phyloP scores from a whole-genome alignment of 2,329 filamentous ascomycete species.

The Pochonia chlamydosporia region DNA sequence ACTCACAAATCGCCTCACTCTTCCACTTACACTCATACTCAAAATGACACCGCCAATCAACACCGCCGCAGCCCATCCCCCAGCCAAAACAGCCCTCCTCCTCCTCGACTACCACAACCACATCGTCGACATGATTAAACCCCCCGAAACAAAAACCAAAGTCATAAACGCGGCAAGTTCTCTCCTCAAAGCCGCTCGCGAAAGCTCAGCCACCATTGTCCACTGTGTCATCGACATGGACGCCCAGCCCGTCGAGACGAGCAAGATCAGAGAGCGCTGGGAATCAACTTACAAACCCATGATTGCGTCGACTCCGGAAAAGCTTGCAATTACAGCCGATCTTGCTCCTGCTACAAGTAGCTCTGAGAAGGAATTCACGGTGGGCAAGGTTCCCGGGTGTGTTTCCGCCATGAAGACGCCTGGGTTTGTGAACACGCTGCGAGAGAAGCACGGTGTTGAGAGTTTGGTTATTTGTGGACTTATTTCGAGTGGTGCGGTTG shows the following conservation, averaged over 20 bases:
- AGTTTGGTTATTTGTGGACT: conserved; percentile 11
- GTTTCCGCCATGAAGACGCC: conserved; percentile 8
- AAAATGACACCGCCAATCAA: not conserved
- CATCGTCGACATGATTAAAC: conserved; percentile 9
- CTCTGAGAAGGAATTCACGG: conserved; percentile 1
- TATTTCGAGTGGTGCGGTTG: conserved; percentile 9
- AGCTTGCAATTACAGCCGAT: not conserved
- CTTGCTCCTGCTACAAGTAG: not conserved
- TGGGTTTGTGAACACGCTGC: conserved; percentile 1
- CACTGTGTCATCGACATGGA: conserved; percentile 10
- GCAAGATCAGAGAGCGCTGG: conserved; percentile 9
- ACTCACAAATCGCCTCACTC: not conserved
- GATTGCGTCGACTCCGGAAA: conserved; percentile 4
- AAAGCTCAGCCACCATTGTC: conserved; percentile 3
- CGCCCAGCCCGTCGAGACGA: conserved; percentile 2
- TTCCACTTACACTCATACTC: too few relatives aligned
- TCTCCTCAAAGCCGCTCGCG: conserved; percentile 9
- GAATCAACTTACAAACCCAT: conserved; percentile 6
- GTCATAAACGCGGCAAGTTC: conserved; percentile 5
- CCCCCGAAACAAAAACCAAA: not conserved
- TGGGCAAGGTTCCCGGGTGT: conserved; percentile 6
- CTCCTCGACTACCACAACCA: conserved; percentile 12
- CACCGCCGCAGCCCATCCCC: conserved; percentile 5
- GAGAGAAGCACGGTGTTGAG: conserved; percentile 2
- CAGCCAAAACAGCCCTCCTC: conserved; percentile 9